These are phyloP conservation scores for Psilocybe tampanensis DNA, from an alignment of 768 basidiomycete species.

Conservation along the genomic window DNA sequence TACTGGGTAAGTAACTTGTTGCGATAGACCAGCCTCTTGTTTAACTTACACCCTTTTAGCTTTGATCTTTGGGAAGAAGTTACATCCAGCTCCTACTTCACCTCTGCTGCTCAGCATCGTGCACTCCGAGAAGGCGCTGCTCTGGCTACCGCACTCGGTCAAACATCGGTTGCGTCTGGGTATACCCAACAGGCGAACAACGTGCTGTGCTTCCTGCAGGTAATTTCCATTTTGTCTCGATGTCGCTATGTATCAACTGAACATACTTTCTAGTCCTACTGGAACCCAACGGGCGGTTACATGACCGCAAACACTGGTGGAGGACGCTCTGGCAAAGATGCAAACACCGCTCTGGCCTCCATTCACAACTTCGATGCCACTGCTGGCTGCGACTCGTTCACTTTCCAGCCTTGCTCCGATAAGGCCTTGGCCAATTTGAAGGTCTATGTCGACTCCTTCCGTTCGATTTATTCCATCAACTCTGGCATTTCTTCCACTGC, in stretches of 20 bases:
- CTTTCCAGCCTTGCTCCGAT: slow-evolving; percentile 87
- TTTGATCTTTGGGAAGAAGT: slow-evolving; percentile 83
- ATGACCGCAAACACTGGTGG: slow-evolving; percentile 80
- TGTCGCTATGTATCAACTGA: slow-evolving; percentile 10
- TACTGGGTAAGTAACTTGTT: slow-evolving; percentile 46
- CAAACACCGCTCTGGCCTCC: slow-evolving; percentile 71
- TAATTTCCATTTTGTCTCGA: not conserved
- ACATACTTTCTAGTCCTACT: slow-evolving; percentile 56
- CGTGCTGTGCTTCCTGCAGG: slow-evolving; percentile 78
- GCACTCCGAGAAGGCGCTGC: slow-evolving; percentile 68
- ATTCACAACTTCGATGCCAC: slow-evolving; percentile 75
- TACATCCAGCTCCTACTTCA: slow-evolving; percentile 76
- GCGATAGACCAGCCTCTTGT: not conserved
- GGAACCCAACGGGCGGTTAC: slow-evolving; percentile 63
- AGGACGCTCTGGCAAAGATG: slow-evolving; percentile 76
- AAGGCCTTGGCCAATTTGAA: slow-evolving; percentile 72
- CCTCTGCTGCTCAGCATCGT: slow-evolving; percentile 76
- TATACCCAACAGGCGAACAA: slow-evolving; percentile 64
- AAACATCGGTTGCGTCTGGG: slow-evolving; percentile 40
- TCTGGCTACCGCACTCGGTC: slow-evolving; percentile 60
- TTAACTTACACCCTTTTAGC: slow-evolving; percentile 31
- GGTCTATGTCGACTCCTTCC: slow-evolving; percentile 74
- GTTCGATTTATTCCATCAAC: slow-evolving; percentile 70
- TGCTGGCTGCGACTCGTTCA: slow-evolving; percentile 72
- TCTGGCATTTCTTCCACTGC: slow-evolving; percentile 49